A percentile compares a stretch with the other conserved stretches of the same genome.
phyloP scores from a whole-genome alignment of 2,329 filamentous ascomycete genomes.

The Fusarium beomiforme region DNA sequence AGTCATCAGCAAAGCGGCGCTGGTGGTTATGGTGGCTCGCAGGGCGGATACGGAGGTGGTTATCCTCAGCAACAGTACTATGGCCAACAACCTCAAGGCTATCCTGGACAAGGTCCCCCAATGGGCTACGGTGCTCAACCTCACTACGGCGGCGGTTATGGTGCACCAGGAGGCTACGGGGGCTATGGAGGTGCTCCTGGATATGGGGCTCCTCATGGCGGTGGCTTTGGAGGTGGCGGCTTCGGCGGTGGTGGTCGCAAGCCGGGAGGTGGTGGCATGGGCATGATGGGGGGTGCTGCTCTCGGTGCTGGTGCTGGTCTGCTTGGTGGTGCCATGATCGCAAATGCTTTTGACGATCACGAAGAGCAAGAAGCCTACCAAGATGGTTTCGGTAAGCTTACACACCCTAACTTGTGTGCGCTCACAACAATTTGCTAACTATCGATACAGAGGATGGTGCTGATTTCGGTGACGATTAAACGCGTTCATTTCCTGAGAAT shows the following conservation, averaged over 20 bases:
- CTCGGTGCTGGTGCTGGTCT: constrained; percentile 84
- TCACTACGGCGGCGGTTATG: constrained; percentile 39
- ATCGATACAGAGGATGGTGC: constrained; percentile 45
- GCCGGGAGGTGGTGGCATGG: constrained; percentile 61
- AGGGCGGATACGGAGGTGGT: constrained; percentile 37
- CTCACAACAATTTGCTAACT: constrained; percentile 24
- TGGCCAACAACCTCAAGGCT: constrained; percentile 39
- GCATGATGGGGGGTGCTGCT: constrained; percentile 77
- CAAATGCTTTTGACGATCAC: constrained; percentile 73
- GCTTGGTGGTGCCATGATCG: constrained; percentile 79
- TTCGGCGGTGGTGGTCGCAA: constrained; percentile 46
- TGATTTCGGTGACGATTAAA: constrained; percentile 43
- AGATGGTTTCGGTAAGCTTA: constrained; percentile 54
- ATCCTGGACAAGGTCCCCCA: constrained; percentile 40
- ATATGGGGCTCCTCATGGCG: constrained; percentile 42
- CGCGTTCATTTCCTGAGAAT: background rate
- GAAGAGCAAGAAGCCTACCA: constrained; percentile 66
- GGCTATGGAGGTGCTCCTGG: constrained; percentile 47
- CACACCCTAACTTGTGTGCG: background rate
- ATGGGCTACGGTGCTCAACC: constrained; percentile 43
- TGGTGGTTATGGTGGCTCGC: constrained; percentile 27
- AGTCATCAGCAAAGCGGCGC: constrained; percentile 38
- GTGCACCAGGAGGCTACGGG: constrained; percentile 30
- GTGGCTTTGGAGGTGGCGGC: constrained; percentile 35
- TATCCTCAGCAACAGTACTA: constrained; percentile 45